Evolutionary conservation across 257 asterid species (phyloP).

Genomic region (Ehretia macrophylla): DNA sequence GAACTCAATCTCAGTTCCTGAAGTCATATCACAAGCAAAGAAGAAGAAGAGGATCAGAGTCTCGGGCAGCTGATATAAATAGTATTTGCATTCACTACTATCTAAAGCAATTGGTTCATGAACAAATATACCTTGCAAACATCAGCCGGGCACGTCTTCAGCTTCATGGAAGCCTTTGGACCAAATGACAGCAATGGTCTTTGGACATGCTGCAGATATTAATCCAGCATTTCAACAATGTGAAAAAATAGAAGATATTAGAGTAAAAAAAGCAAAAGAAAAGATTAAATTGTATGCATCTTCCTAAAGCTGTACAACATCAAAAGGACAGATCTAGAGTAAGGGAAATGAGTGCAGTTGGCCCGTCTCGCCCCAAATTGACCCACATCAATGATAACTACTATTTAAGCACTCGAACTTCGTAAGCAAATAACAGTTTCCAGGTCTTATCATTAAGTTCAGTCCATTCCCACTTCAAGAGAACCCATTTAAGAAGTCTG

Average conservation of each 20-base stretch:
- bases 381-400: too few species aligned
- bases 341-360: too few species aligned
- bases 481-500: too few species aligned
- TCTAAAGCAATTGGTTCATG: background rate
- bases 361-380: too few species aligned
- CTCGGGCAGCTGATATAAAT: background rate
- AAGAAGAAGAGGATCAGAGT: slow-evolving; percentile 5
- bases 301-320: too few species aligned
- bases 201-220: slow-evolving; percentile 80
- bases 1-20: slow-evolving; percentile 85
- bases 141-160: slow-evolving; percentile 66
- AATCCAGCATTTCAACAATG: slow-evolving; percentile 8
- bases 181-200: slow-evolving; percentile 91
- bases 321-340: too few species aligned
- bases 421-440: too few species aligned
- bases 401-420: too few species aligned
- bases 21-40: slow-evolving; percentile 15
- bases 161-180: slow-evolving; percentile 82
- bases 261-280: background rate
- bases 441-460: too few species aligned
- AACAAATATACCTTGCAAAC: slow-evolving; percentile 64
- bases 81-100: background rate
- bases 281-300: too few species aligned
- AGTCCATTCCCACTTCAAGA: too few species aligned
- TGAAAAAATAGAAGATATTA: too few species aligned